These are phyloP conservation scores for Camelina hispida DNA, from an alignment of 345 rosid genomes.

Conservation along the genomic window DNA sequence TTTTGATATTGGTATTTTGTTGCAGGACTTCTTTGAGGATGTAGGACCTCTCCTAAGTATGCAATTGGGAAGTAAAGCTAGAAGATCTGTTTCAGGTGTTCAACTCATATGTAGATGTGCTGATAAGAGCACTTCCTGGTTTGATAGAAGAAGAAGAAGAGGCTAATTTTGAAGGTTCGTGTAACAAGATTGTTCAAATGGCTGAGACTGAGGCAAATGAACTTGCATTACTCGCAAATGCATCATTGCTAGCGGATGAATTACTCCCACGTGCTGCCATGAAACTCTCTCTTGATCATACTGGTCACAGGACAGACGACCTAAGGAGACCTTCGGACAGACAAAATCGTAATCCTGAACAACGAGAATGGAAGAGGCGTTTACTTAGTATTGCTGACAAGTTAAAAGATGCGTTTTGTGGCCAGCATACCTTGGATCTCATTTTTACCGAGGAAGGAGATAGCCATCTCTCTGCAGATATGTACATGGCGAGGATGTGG, in stretches of 20 bases:
- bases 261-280: conserved; percentile 97
- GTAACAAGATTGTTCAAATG: conserved; percentile 83
- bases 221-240: conserved; percentile 98
- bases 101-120: conserved; percentile 81
- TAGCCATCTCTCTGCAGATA: conserved; percentile 87
- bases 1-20: conserved; percentile 13
- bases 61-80: conserved; percentile 93
- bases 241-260: conserved; percentile 95
- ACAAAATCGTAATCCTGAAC: conserved; percentile 98
- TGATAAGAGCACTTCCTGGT: conserved; percentile 93
- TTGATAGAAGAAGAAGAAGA: conserved; percentile 99
- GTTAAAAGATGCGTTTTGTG: conserved; percentile 90
- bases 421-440: conserved; percentile 97
- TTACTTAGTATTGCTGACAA: conserved; percentile 84
- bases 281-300: conserved; percentile 75
- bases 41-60: conserved; percentile 97
- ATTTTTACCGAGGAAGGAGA: conserved; percentile 98
- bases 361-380: conserved; percentile 98
- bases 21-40: conserved; percentile 97
- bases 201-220: conserved; percentile 97
- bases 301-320: conserved; percentile 65
- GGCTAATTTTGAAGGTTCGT: conserved; percentile 73
- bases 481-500: conserved; percentile 79
- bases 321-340: conserved; percentile 77
- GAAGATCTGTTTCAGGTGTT: conserved; percentile 96